Evolutionary conservation across 805 yeast species (phyloP), one percentile per base, ranked within the genome.

Genomic region (Suhomyces sp.): DNA sequence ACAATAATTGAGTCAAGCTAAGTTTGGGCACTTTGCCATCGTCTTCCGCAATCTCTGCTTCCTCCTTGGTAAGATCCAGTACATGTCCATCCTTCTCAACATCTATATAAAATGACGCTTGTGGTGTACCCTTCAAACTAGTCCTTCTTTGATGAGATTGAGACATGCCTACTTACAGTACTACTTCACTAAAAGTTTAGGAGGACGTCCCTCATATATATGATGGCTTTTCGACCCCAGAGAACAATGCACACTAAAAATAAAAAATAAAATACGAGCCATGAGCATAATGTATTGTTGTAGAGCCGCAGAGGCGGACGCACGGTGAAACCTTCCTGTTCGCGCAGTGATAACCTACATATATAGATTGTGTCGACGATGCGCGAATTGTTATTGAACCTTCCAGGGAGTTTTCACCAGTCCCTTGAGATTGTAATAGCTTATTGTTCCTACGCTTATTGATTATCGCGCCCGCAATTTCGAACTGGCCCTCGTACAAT

Each of bases 101-200:
- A 39, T 52, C 55, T 35, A 49, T 49, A 40, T 50, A 50, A 40
- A 52, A 52, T 2, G 53, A 49, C 21, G 47, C 48, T 41, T 39
- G 51, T 20, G 47, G 35, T 17, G 48, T 10, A 22, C 31, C 50
- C 46, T 51, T 41, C 15, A 47, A 22, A 29, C 50, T 47, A 8
- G 50, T 15, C 10, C 51, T 33, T 40, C 54, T 47, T 19, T 51
- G 54, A 46, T 51, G 54, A 9, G 54, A 51, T 17, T 48, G 21
- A 10, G 46, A 33, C 47, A 43, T 48, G 35, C 19, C 35, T 15
- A 17, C 46, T 27, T 8, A 13, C 13, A 24, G 8, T 12, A 41
- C 6, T 9, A n/a, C 10, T 10, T 7, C 7, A n/a, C 21, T 7
- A 3, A 20, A n/a, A 41, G 24, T 21, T 9, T 3, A 8, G 41